These are phyloP conservation scores for Mesembryanthemum crystallinum DNA, from an alignment of 148 eudicot species.

Conservation along the genomic window DNA sequence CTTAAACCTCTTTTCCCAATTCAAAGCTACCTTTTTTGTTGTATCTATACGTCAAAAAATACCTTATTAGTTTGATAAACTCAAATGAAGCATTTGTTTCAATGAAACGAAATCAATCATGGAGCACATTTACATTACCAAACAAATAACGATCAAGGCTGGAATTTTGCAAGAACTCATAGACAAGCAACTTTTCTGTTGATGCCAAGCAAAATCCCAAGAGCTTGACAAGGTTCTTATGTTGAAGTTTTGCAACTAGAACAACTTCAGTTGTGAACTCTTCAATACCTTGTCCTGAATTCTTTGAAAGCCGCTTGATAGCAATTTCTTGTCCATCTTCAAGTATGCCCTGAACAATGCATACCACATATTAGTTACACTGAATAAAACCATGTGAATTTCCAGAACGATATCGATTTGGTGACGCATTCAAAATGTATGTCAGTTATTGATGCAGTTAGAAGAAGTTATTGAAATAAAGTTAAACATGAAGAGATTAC, in stretches of 20 bases:
- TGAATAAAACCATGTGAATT: too few species aligned
- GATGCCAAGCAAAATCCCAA: slow-evolving; percentile 31
- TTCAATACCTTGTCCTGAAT: slow-evolving; percentile 26
- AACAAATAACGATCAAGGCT: slow-evolving; percentile 2
- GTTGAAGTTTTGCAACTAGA: slow-evolving; percentile 33
- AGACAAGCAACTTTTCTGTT: slow-evolving; percentile 32
- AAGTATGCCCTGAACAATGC: slow-evolving; percentile 30
- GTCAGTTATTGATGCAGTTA: too few species aligned
- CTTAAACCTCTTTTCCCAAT: slow-evolving; percentile 27
- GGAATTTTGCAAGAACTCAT: slow-evolving; percentile 19
- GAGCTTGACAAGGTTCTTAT: slow-evolving; percentile 30
- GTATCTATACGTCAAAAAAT: slow-evolving; percentile 13
- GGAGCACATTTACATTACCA: not conserved
- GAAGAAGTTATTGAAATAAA: too few species aligned
- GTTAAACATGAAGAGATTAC: too few species aligned
- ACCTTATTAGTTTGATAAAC: too few species aligned
- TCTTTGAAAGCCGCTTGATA: slow-evolving; percentile 26
- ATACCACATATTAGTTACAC: too few species aligned
- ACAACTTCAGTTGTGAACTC: slow-evolving; percentile 30
- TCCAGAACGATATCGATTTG: too few species aligned
- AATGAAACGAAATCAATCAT: too few species aligned
- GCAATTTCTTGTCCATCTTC: slow-evolving; percentile 30
- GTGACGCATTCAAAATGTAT: too few species aligned
- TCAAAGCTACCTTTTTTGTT: not conserved
- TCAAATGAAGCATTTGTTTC: too few species aligned